Base-by-base conservation (phyloP, 768 basidiomycete genomes). In the Paxillus rubicundulus region DNA sequence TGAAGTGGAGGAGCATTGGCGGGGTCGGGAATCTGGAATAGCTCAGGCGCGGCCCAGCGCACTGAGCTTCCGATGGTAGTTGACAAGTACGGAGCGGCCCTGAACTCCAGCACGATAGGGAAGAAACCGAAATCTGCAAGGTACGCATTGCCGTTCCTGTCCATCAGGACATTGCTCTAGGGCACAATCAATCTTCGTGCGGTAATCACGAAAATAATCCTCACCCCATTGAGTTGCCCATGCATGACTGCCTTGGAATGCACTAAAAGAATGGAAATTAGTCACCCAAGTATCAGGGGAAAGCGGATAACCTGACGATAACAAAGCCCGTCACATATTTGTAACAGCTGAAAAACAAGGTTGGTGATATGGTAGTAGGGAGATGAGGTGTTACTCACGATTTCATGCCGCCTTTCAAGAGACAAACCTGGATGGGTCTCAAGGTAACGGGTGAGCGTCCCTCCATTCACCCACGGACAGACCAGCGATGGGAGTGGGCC, bases 171-270 rank as follows among this genome's bases (percentile, higher is more conserved):
- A 53, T 76, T 74, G 1, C 60, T 65, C 74, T 74, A 37, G 13
- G 30, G 18, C 34, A 16, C 45, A 17, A 28, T 40, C 17, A 47
- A 4, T 37, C 14, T 50, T 8, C 32, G 16, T 17, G 43, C n/a
- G 16, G 40, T 5, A 33, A 38, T 10, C 8, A 27, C 2, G 4
- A 18, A 13, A 14, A 41, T 16, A 7, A 24, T 36, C 61, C 63
- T 43, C 47, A 76, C 77, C n/a, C 72, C n/a, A 55, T 75, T 76
- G 18, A 79, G 64, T 46, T 80, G 78, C 0, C 77, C 77, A 46
- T 77, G 78, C n/a, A 77, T 65, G 24, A 79, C 67, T 9, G 64
- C 58, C 18, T 33, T 30, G 12, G 59, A 61, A 20, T 56, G 55
- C 9, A 47, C 54, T 55, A 20, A 9, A 12, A 40, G 12, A 5